phyloP scores from a whole-genome alignment of 306 rosid species.

The Elaeagnus macrophylla region DNA sequence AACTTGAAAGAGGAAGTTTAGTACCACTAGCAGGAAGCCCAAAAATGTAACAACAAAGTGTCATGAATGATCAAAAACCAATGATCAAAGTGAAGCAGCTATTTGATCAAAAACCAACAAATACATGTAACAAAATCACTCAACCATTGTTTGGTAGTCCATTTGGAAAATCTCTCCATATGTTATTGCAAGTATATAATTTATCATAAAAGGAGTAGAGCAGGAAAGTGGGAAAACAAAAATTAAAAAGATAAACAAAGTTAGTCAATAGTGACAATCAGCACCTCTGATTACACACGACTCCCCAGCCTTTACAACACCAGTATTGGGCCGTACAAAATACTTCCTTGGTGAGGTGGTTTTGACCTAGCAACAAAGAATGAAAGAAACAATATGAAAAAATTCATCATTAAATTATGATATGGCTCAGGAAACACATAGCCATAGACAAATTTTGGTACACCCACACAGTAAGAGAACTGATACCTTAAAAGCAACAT shows the following conservation, averaged over 20 bases:
- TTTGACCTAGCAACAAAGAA: conserved; percentile 62
- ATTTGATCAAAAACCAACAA: conserved; percentile 5
- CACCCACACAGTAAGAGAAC: conserved; percentile 4
- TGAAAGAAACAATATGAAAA: conserved; percentile 5
- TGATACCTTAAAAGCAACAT: conserved; percentile 87
- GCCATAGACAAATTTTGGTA: conserved; percentile 1
- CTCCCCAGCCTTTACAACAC: conserved; percentile 77
- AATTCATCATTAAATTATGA: background rate
- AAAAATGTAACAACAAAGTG: conserved; percentile 4
- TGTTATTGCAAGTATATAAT: background rate
- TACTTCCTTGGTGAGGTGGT: conserved; percentile 96
- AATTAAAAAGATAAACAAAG: background rate
- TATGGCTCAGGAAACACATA: conserved; percentile 6
- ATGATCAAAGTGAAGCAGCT: conserved; percentile 10
- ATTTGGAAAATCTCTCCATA: background rate
- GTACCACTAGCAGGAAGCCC: conserved; percentile 11
- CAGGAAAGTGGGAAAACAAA: background rate
- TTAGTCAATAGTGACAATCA: conserved; percentile 3
- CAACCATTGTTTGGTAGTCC: conserved; percentile 1
- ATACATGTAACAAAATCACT: conserved; percentile 3
- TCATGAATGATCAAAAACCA: conserved; percentile 7
- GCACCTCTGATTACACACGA: conserved; percentile 86
- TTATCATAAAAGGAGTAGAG: background rate
- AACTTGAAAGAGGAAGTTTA: conserved; percentile 3
- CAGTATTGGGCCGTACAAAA: conserved; percentile 93